Percentiles rank a stretch among this genome's conserved stretches.
phyloP scores from a whole-genome alignment of 257 asterid species.

The Misopates orontium region DNA sequence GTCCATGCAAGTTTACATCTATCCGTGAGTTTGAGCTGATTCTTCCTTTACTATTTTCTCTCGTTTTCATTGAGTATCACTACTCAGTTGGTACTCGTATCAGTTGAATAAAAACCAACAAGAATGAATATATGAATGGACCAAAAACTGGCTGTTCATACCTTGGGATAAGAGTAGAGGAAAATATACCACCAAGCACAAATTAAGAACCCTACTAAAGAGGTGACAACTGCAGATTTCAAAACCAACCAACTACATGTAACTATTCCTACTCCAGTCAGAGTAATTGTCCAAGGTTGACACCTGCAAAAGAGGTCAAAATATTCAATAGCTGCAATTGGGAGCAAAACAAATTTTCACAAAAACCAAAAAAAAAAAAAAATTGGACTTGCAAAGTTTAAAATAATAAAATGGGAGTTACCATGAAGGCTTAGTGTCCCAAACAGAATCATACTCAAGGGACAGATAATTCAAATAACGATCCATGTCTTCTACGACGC shows the following conservation, averaged over 20 bases:
- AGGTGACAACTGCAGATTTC: constrained; percentile 54
- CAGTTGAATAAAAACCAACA: no score
- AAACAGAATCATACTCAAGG: constrained; percentile 86
- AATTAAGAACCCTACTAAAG: constrained; percentile 44
- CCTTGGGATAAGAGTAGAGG: constrained; percentile 91
- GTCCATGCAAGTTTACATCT: no score
- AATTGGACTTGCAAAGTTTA: not conserved
- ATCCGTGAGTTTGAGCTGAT: no score
- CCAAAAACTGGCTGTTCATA: no score
- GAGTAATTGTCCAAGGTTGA: constrained; percentile 90
- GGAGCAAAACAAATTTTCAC: not conserved
- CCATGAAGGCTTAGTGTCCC: constrained; percentile 98
- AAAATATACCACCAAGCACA: constrained; percentile 89
- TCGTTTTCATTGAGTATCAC: no score
- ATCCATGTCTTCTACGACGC: constrained; percentile 88
- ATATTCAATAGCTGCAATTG: not conserved
- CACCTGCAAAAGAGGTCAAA: constrained; percentile 58
- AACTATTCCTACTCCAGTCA: constrained; percentile 61
- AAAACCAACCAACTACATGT: constrained; percentile 67
- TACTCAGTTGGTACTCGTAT: no score
- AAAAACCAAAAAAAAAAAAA: not conserved
- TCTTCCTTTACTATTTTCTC: no score
- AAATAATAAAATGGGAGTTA: constrained; percentile 20
- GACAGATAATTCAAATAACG: constrained; percentile 80
- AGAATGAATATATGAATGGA: no score